Conservation (phyloP, 768 basidiomycete genomes). For the Amanita phalloides region DNA sequence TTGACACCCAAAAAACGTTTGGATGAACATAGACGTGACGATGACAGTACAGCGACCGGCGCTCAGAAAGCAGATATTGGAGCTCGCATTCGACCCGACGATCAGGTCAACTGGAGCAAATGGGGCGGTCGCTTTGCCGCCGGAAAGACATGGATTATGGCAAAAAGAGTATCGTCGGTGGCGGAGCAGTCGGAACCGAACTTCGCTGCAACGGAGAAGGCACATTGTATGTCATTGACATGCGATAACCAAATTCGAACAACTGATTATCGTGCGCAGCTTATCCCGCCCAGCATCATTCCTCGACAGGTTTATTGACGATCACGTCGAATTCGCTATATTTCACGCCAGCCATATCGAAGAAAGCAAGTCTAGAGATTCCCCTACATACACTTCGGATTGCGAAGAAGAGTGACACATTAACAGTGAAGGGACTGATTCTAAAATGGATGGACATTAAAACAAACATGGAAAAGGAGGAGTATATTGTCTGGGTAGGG, state of each 20-base stretch:
- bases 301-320: conserved; percentile 49
- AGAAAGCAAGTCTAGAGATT: conserved; percentile 33
- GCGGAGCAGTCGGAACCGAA: conserved; percentile 10
- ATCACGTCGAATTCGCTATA: conserved; percentile 35
- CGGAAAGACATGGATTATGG: conserved; percentile 31
- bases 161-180: conserved; percentile 18
- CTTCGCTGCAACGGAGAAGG: conserved; percentile 11
- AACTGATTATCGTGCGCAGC: conserved; percentile 22
- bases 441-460: conserved; percentile 29
- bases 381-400: conserved; percentile 35
- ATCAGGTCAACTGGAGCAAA: conserved; percentile 40
- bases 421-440: conserved; percentile 35
- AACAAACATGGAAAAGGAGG: conserved; percentile 29
- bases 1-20: conserved; percentile 20
- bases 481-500: conserved; percentile 49
- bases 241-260: background rate
- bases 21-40: background rate
- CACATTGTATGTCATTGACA: conserved; percentile 21
- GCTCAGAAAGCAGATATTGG: conserved; percentile 9
- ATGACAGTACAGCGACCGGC: background rate
- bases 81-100: background rate
- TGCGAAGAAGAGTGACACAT: conserved; percentile 44
- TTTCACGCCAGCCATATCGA: conserved; percentile 45
- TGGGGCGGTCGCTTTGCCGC: conserved; percentile 37
- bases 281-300: conserved; percentile 47